A percentile compares a stretch with the other conserved stretches of the same genome.
phyloP scores from a whole-genome alignment of 495 filamentous ascomycete genomes.

The Tuber aestivum region DNA sequence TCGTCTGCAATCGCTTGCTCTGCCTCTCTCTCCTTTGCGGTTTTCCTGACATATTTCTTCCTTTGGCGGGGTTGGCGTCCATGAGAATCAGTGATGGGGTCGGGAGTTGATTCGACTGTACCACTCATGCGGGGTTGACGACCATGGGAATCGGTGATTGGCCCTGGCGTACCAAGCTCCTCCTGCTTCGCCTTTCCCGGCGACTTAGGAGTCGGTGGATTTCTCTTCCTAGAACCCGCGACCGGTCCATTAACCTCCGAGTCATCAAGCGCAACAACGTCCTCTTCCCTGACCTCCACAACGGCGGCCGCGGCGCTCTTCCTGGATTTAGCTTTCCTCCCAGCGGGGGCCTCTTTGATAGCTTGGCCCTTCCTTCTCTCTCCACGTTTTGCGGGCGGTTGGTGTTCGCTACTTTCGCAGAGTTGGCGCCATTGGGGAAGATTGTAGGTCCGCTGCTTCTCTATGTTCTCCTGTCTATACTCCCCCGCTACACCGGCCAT shows the following conservation, averaged over 20 bases:
- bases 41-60: slow-evolving; percentile 36
- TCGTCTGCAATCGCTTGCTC: slow-evolving; percentile 50
- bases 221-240: slow-evolving; percentile 38
- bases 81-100: slow-evolving; percentile 27
- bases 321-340: slow-evolving; percentile 44
- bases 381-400: slow-evolving; percentile 88
- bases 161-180: slow-evolving; percentile 42
- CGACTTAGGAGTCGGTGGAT: slow-evolving; percentile 37
- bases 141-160: slow-evolving; percentile 25
- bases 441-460: slow-evolving; percentile 92
- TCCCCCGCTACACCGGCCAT: slow-evolving; percentile 90
- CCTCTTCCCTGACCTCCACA: slow-evolving; percentile 48
- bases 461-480: slow-evolving; percentile 92
- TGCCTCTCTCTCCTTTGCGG: slow-evolving; percentile 50
- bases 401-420: slow-evolving; percentile 87
- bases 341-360: slow-evolving; percentile 47
- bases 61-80: slow-evolving; percentile 35
- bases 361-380: slow-evolving; percentile 72
- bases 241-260: slow-evolving; percentile 45
- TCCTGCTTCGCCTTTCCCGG: slow-evolving; percentile 43
- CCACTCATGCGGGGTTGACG: slow-evolving; percentile 32
- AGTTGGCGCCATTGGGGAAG: slow-evolving; percentile 90
- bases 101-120: slow-evolving; percentile 27
- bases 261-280: slow-evolving; percentile 43
- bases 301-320: slow-evolving; percentile 22